Percentiles rank a stretch among this genome's conserved stretches.
Conservation (phyloP, 2,329 filamentous ascomycete genomes). For the Trichoderma atroviride region DNA sequence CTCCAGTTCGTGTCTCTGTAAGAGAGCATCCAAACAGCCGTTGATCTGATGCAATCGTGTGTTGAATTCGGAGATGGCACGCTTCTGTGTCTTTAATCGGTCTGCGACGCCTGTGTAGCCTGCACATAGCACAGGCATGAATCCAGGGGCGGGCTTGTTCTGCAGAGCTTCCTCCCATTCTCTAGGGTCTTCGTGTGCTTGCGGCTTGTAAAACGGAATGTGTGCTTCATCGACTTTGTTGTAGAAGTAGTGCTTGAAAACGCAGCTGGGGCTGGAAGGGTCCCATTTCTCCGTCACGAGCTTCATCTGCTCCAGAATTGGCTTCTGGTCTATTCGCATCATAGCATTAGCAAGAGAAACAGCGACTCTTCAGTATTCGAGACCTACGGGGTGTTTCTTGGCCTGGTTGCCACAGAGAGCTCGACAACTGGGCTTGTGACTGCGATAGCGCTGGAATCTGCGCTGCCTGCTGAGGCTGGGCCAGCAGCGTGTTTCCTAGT, state of each 20-base stretch:
- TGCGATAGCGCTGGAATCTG: conserved; percentile 48
- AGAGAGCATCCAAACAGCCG: conserved; percentile 68
- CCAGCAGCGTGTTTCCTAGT: conserved; percentile 38
- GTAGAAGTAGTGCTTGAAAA: conserved; percentile 85
- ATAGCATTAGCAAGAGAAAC: neutral
- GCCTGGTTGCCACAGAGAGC: conserved; percentile 57
- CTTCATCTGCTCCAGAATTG: conserved; percentile 73
- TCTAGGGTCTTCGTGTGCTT: conserved; percentile 69
- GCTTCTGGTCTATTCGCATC: conserved; percentile 59
- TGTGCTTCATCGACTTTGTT: conserved; percentile 76
- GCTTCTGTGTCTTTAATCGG: conserved; percentile 72
- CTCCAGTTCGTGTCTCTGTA: conserved; percentile 75
- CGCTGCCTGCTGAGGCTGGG: conserved; percentile 46
- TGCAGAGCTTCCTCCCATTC: conserved; percentile 85
- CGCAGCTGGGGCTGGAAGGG: conserved; percentile 66
- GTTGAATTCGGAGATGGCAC: conserved; percentile 70
- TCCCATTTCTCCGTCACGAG: conserved; percentile 75
- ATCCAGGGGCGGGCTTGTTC: conserved; percentile 75
- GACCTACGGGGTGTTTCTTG: conserved; percentile 54
- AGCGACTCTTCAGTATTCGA: neutral
- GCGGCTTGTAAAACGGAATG: conserved; percentile 76
- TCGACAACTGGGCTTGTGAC: conserved; percentile 51
- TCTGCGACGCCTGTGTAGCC: conserved; percentile 74
- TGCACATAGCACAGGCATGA: conserved; percentile 74
- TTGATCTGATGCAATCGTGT: conserved; percentile 79